Base-by-base conservation (phyloP, 306 rosid species). In the Castanopsis chinensis region DNA sequence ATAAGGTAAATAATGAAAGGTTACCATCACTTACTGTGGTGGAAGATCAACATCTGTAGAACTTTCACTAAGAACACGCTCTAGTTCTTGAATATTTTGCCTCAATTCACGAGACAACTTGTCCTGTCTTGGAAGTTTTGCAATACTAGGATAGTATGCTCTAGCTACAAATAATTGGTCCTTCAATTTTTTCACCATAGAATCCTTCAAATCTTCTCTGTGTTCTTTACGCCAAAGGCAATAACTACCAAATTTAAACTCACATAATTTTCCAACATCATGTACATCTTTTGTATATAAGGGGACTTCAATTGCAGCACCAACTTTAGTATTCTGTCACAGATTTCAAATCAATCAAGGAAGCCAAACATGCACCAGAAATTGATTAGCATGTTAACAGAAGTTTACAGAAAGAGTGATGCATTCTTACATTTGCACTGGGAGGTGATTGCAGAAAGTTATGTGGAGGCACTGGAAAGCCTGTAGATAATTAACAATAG, bases 131-230 rank as follows among this genome's bases (percentile, higher is more conserved):
- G 88, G 92, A 72, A 95, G 92, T 87, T 95, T 95, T 55, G 99
- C 98, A 33, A 95, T 88, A 76, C 88, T 95, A 80, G 99, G 99
- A 87, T 85, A 95, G 85, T 92, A 95, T 68, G 99, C 86, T 87
- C 99, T 89, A 59, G 99, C 96, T 78, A 95, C 99, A 92, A 92
- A 95, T 82, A 95, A 79, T 80, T 88, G 89, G 87, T 91, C 99
- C 90, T 95, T 95, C 92, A 95, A 84, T 79, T 87, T 92, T 84
- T 91, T 92, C 78, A 95, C 88, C 89, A 87, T 81, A 33, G 81
- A 74, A 79, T 95, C 99, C 82, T 92, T 92, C 90, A 92, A 90
- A 13, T 80, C 96, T 88, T 95, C 97, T 85, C 64, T 87, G 81
- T 95, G 93, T 76, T 90, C 89, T 77, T 74, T 83, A 60, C 88